Percentiles rank a stretch among this genome's conserved stretches.
phyloP scores from a whole-genome alignment of 768 basidiomycete genomes.

The Leucocoprinus birnbaumii region DNA sequence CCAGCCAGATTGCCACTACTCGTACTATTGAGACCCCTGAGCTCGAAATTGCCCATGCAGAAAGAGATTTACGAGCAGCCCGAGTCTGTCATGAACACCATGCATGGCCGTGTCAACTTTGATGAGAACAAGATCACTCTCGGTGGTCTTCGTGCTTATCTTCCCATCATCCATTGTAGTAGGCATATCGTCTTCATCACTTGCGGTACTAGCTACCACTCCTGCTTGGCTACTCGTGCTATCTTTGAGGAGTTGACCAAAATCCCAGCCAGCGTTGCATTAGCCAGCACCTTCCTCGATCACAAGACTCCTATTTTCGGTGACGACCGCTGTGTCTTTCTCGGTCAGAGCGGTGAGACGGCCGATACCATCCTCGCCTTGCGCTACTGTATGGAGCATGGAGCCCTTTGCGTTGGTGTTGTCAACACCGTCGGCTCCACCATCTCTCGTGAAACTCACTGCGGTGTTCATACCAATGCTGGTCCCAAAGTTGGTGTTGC shows the following conservation, averaged over 20 bases:
- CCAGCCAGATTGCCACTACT: slow-evolving; percentile 65
- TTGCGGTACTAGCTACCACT: slow-evolving; percentile 99
- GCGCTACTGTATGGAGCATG: slow-evolving; percentile 95
- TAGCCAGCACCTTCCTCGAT: slow-evolving; percentile 98
- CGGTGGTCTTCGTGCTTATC: slow-evolving; percentile 92
- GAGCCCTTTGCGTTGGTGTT: slow-evolving; percentile 94
- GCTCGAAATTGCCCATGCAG: slow-evolving; percentile 99
- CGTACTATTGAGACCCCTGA: slow-evolving; percentile 98
- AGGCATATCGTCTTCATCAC: slow-evolving; percentile 95
- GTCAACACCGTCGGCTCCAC: slow-evolving; percentile 99
- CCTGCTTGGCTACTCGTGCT: slow-evolving; percentile 91
- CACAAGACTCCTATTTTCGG: slow-evolving; percentile 99
- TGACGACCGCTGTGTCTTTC: slow-evolving; percentile 94
- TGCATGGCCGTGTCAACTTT: slow-evolving; percentile 99
- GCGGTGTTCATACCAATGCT: slow-evolving; percentile 99
- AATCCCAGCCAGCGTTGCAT: slow-evolving; percentile 95
- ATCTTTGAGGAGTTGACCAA: slow-evolving; percentile 99
- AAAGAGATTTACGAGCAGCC: slow-evolving; percentile 99
- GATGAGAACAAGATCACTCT: slow-evolving; percentile 89
- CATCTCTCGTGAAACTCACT: slow-evolving; percentile 96
- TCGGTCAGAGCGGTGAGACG: slow-evolving; percentile 98
- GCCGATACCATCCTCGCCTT: slow-evolving; percentile 96
- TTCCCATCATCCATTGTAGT: slow-evolving; percentile 93
- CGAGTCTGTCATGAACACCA: slow-evolving; percentile 99
- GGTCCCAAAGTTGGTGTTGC: slow-evolving; percentile 99